These are phyloP conservation scores for Funneliformis geosporum DNA, from an alignment of 192 early-diverging fungal species.

Conservation along the genomic window DNA sequence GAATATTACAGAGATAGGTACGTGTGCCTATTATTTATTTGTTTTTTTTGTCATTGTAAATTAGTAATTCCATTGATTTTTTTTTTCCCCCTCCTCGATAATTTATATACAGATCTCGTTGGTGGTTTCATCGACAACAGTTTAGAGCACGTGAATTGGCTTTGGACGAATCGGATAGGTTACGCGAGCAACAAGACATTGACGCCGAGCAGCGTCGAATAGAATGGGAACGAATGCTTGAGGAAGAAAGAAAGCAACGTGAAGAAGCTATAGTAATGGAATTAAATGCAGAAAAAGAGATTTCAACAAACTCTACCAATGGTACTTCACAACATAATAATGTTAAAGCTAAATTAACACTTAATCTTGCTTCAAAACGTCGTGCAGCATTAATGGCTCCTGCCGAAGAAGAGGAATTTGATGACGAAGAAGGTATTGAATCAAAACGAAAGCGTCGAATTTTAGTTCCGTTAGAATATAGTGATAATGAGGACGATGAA, in stretches of 20 bases:
- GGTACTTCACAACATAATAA: conserved; percentile 33
- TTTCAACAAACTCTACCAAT: conserved; percentile 15
- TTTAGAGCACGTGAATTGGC: conserved; percentile 68
- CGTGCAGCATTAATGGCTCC: conserved; percentile 31
- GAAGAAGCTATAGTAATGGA: conserved; percentile 34
- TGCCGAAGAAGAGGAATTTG: conserved; percentile 39
- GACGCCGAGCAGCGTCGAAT: conserved; percentile 47
- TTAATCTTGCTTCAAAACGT: conserved; percentile 39
- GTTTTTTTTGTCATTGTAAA: not conserved
- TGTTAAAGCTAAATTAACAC: conserved; percentile 19
- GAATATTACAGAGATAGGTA: conserved; percentile 82
- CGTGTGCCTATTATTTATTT: not conserved
- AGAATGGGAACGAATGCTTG: conserved; percentile 15
- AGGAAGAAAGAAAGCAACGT: conserved; percentile 37
- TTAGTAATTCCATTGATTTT: not conserved
- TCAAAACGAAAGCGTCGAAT: conserved; percentile 48
- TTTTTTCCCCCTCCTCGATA: not conserved
- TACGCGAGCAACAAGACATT: conserved; percentile 49
- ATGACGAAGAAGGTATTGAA: conserved; percentile 59
- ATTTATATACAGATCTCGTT: conserved; percentile 54
- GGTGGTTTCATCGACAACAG: conserved; percentile 68
- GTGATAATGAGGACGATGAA: conserved; percentile 52
- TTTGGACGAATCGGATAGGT: conserved; percentile 67
- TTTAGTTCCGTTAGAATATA: conserved; percentile 53
- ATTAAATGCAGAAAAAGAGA: conserved; percentile 8